These are phyloP conservation scores for Cryptosporidium ubiquitum DNA, from an alignment of 169 alveolate genomes.

Conservation along the genomic window DNA sequence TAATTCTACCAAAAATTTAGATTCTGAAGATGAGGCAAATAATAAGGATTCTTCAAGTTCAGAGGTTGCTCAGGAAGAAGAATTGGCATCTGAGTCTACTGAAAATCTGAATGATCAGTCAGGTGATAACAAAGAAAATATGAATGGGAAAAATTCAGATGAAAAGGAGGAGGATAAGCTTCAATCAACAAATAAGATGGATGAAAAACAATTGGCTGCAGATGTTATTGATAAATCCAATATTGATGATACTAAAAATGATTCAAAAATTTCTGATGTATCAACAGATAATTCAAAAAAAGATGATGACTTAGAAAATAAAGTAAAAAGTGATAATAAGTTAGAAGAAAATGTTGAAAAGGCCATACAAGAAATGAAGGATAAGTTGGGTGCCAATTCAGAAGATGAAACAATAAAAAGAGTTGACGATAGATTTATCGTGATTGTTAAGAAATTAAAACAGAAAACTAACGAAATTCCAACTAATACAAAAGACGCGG, in stretches of 20 bases:
- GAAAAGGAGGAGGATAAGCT: background rate
- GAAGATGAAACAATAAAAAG: slow-evolving; percentile 15
- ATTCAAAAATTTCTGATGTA: background rate
- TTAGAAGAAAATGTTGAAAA: background rate
- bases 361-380: slow-evolving; percentile 17
- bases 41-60: background rate
- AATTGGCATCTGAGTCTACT: slow-evolving; percentile 4
- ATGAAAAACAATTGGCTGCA: background rate
- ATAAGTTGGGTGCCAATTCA: background rate
- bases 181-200: background rate
- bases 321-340: background rate
- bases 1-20: background rate
- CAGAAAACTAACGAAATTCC: background rate
- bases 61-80: slow-evolving; percentile 34
- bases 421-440: slow-evolving; percentile 7
- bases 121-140: background rate
- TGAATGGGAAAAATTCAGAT: background rate
- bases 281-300: background rate
- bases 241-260: background rate
- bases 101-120: background rate
- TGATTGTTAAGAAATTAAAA: slow-evolving; percentile 9
- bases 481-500: slow-evolving; percentile 23
- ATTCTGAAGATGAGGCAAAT: slow-evolving; percentile 3
- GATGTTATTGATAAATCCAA: background rate
- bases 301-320: background rate